These are phyloP conservation scores for Geranomyces michiganensis DNA, from an alignment of 192 early-diverging fungal genomes.

Conservation along the genomic window DNA sequence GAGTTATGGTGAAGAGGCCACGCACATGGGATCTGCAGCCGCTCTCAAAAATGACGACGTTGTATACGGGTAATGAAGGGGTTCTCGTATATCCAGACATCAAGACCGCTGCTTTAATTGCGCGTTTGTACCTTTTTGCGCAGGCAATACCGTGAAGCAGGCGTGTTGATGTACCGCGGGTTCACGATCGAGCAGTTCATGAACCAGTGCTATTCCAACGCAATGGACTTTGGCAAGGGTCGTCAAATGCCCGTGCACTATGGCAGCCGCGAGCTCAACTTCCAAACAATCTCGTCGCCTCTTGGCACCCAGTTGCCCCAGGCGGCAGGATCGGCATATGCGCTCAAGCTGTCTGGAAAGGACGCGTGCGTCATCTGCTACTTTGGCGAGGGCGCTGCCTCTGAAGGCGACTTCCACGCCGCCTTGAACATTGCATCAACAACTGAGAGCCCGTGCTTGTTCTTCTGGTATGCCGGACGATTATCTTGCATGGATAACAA, in stretches of 20 bases:
- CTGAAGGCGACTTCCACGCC: constrained; percentile 97
- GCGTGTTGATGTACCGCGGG: constrained; percentile 91
- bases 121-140: background rate
- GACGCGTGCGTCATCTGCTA: constrained; percentile 87
- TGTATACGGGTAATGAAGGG: constrained; percentile 89
- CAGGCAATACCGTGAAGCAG: constrained; percentile 91
- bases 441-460: constrained; percentile 86
- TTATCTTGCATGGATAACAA: no score
- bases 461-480: constrained; percentile 96
- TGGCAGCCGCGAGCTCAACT: constrained; percentile 78
- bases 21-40: constrained; percentile 84
- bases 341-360: constrained; percentile 78
- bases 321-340: constrained; percentile 93
- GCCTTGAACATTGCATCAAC: constrained; percentile 97
- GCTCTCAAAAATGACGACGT: constrained; percentile 84
- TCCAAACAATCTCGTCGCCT: constrained; percentile 97
- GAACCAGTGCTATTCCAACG: constrained; percentile 97
- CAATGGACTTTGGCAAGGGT: constrained; percentile 85
- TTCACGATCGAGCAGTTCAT: constrained; percentile 93
- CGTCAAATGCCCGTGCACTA: constrained; percentile 99
- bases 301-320: constrained; percentile 98
- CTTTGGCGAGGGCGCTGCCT: constrained; percentile 97
- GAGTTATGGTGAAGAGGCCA: constrained; percentile 96
- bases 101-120: background rate
- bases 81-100: background rate